phyloP scores from a whole-genome alignment of 164 flowering plant genomes.

The Macadamia integrifolia region DNA sequence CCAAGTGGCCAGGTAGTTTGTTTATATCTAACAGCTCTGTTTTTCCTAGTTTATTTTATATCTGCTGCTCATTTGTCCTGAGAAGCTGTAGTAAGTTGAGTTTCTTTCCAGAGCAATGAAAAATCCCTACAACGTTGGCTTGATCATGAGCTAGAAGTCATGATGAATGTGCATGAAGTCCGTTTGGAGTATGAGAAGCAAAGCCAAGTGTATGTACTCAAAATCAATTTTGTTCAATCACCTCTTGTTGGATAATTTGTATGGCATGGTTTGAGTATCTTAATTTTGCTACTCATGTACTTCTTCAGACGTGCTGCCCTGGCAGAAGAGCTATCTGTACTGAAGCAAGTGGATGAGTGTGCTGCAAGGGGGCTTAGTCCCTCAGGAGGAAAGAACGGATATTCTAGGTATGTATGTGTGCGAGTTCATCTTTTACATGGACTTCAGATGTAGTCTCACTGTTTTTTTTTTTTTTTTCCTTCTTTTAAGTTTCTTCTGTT shows the following conservation, averaged over 20 bases:
- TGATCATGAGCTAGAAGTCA: constrained; percentile 96
- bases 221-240: neutral
- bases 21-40: neutral
- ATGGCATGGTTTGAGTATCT: neutral
- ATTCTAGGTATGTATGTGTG: constrained; percentile 43
- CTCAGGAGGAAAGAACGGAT: constrained; percentile 87
- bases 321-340: constrained; percentile 79
- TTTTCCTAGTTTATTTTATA: neutral
- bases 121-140: constrained; percentile 92
- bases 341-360: constrained; percentile 76
- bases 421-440: neutral
- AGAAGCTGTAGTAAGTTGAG: constrained; percentile 9
- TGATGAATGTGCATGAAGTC: constrained; percentile 99
- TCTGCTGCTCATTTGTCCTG: constrained; percentile 1
- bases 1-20: constrained; percentile 68
- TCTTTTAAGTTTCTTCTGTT: no score
- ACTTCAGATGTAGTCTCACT: neutral
- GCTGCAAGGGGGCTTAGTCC: constrained; percentile 77
- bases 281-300: neutral
- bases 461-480: neutral
- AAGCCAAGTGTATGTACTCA: constrained; percentile 82
- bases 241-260: neutral
- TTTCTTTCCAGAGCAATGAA: constrained; percentile 57
- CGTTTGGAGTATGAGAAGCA: constrained; percentile 95
- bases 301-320: constrained; percentile 78